These are phyloP conservation scores for Acanthamoeba castellanii DNA, from an alignment of 208 protist species.

Conservation along the genomic window DNA sequence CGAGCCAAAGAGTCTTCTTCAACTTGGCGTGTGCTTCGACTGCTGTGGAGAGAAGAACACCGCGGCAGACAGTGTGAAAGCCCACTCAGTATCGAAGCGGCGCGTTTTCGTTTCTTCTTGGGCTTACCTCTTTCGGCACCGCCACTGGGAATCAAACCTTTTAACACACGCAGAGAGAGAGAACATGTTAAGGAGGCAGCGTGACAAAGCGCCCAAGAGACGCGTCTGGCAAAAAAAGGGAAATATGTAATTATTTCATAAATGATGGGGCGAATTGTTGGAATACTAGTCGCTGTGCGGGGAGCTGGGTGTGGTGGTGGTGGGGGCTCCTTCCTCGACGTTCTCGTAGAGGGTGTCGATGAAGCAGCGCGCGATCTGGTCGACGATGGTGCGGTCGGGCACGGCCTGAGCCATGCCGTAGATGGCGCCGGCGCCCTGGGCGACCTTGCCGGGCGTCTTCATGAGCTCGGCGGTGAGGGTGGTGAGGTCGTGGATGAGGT, in stretches of 20 bases:
- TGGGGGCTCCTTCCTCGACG: not conserved
- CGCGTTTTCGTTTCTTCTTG: no score
- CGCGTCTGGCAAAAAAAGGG: no score
- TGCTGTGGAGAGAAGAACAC: no score
- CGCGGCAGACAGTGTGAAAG: no score
- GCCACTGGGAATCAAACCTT: slow-evolving; percentile 39
- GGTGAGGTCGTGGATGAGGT: slow-evolving; percentile 80
- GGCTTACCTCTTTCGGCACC: not conserved
- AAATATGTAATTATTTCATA: no score
- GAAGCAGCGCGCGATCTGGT: slow-evolving; percentile 86
- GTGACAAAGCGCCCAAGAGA: no score
- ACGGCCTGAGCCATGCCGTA: slow-evolving; percentile 95
- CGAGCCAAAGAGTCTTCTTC: no score
- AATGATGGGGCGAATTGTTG: no score
- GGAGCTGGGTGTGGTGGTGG: not conserved
- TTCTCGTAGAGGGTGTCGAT: slow-evolving; percentile 78
- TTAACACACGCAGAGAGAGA: not conserved
- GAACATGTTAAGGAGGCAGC: not conserved
- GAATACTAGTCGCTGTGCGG: not conserved
- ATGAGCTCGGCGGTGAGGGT: slow-evolving; percentile 72
- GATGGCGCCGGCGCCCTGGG: slow-evolving; percentile 89
- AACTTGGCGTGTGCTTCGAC: not conserved
- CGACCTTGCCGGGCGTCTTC: slow-evolving; percentile 58
- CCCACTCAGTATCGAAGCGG: no score
- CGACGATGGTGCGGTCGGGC: slow-evolving; percentile 93